phyloP scores from a whole-genome alignment of 2,329 filamentous ascomycete genomes.

The Blastomyces emzantsi region DNA sequence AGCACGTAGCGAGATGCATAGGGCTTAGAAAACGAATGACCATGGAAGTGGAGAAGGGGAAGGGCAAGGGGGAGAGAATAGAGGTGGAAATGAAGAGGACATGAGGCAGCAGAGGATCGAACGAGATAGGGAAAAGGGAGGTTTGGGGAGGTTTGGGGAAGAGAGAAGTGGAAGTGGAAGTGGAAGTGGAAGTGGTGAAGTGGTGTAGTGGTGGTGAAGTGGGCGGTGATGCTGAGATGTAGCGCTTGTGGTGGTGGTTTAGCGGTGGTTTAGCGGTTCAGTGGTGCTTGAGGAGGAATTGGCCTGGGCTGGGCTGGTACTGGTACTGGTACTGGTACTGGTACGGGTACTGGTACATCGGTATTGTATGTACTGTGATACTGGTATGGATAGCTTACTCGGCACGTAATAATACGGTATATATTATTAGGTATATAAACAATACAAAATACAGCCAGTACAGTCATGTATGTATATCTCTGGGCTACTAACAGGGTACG shows the following conservation, averaged over 20 bases:
- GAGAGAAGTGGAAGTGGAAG: conserved; percentile 2
- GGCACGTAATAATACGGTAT: too few species aligned
- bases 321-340: too few species aligned
- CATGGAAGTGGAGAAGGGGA: conserved; percentile 6
- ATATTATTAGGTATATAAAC: too few species aligned
- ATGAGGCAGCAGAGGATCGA: conserved; percentile 17
- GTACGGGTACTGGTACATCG: too few species aligned
- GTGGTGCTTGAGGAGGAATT: background rate
- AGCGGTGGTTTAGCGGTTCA: background rate
- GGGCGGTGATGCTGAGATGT: background rate
- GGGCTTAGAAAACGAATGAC: conserved; percentile 11
- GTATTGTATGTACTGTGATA: background rate
- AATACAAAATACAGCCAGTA: background rate
- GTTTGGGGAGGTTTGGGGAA: background rate
- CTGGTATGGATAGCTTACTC: too few species aligned
- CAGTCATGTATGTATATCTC: background rate
- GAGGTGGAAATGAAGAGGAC: background rate
- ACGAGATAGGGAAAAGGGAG: background rate
- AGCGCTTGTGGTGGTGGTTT: background rate
- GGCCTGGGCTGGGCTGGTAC: background rate
- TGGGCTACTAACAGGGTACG: background rate
- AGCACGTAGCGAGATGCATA: conserved; percentile 15
- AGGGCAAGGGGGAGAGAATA: background rate
- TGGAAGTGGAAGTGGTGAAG: conserved; percentile 2
- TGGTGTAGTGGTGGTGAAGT: conserved; percentile 2